Evolutionary conservation across 441 rosid species (phyloP).

Genomic region (Oxalis stricta): DNA sequence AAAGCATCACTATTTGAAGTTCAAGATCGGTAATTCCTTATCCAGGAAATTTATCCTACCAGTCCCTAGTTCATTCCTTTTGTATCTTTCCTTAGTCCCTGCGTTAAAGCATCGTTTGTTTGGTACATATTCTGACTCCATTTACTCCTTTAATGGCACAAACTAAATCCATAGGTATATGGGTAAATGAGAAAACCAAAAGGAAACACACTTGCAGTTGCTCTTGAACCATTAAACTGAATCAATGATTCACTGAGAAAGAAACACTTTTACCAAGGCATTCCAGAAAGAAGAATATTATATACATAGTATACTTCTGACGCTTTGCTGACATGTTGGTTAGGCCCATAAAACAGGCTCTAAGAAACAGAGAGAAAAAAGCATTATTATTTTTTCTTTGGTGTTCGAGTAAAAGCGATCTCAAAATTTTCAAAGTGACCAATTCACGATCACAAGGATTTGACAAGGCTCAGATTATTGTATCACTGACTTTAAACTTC

Average conservation of each 20-base stretch:
- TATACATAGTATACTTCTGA: background rate
- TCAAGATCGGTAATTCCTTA: no score
- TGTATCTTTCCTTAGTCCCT: no score
- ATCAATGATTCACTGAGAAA: background rate
- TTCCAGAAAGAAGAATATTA: background rate
- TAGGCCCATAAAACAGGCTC: background rate
- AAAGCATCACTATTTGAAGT: no score
- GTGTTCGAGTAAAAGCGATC: constrained; percentile 2
- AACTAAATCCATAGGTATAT: no score
- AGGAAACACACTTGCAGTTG: background rate
- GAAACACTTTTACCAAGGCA: background rate
- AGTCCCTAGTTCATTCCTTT: no score
- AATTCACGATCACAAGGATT: constrained; percentile 26
- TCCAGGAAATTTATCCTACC: no score
- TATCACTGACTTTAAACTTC: constrained; percentile 64
- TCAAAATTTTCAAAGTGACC: constrained; percentile 22
- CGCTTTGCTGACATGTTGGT: background rate
- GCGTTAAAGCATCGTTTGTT: no score
- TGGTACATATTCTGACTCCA: no score
- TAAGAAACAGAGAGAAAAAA: no score
- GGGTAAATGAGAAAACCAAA: no score
- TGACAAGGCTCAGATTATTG: constrained; percentile 17
- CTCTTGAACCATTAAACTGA: background rate
- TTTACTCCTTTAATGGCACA: no score
- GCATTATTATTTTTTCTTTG: background rate